Evolutionary conservation across 2,329 filamentous ascomycete species (phyloP).

Genomic region (Colletotrichum plurivorum): DNA sequence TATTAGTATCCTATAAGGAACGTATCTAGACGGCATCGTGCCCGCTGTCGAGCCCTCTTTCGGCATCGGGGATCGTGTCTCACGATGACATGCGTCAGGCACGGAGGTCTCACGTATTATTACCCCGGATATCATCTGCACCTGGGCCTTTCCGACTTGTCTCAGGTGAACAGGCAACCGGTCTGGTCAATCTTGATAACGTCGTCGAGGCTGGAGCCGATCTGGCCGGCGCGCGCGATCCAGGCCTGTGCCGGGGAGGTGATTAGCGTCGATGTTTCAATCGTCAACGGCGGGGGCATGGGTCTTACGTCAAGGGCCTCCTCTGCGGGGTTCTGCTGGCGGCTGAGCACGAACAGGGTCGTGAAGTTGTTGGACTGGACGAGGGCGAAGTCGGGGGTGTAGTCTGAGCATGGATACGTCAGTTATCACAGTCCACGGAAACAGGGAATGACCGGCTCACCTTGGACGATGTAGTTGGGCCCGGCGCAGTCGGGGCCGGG

Average conservation of each 20-base stretch:
- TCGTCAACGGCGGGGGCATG: too few relatives aligned
- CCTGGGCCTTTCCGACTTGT: neutral
- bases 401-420: constrained; percentile 40
- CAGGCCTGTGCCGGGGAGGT: constrained; percentile 38
- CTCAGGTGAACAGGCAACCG: constrained; percentile 44
- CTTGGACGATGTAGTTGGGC: constrained; percentile 52
- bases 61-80: neutral
- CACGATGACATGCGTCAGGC: constrained; percentile 27
- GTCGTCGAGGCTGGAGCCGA: constrained; percentile 45
- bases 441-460: constrained; percentile 29
- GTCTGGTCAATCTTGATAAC: constrained; percentile 48
- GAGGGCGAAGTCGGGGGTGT: constrained; percentile 49
- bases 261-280: too few relatives aligned
- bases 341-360: constrained; percentile 51
- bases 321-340: constrained; percentile 47
- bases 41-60: constrained; percentile 5
- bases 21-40: neutral
- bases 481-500: constrained; percentile 47
- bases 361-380: constrained; percentile 51
- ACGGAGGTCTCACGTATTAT: constrained; percentile 2
- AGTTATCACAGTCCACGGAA: neutral
- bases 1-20: constrained; percentile 1
- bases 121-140: neutral
- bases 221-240: constrained; percentile 45
- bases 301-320: constrained; percentile 47